These are phyloP conservation scores for Crithidia acanthocephali DNA, from an alignment of 208 protist species.

Conservation along the genomic window DNA sequence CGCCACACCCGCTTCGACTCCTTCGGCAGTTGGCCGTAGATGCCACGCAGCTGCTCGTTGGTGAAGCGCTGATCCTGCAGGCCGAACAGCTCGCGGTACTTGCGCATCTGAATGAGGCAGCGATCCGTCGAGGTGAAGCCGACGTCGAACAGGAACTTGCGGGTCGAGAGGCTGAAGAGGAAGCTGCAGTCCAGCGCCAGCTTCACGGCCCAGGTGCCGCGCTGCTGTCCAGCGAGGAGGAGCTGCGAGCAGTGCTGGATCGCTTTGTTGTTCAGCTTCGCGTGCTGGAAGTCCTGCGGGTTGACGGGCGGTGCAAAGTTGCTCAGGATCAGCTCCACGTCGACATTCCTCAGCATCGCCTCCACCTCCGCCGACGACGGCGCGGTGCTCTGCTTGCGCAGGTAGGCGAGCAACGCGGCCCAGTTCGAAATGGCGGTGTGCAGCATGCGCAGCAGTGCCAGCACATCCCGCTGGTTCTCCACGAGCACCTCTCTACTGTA, in stretches of 20 bases:
- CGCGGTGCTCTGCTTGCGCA: conserved; percentile 11
- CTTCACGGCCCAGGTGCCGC: conserved; percentile 77
- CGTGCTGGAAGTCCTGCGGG: conserved; percentile 64
- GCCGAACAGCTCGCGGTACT: conserved; percentile 33
- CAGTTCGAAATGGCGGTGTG: conserved; percentile 57
- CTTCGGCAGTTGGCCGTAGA: conserved; percentile 32
- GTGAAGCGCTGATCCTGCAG: conserved; percentile 23
- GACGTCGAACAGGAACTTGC: conserved; percentile 84
- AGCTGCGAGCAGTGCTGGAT: conserved; percentile 78
- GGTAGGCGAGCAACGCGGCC: conserved; percentile 40
- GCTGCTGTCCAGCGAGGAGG: conserved; percentile 76
- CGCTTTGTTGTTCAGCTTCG: conserved; percentile 85
- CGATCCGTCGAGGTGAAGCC: conserved; percentile 52
- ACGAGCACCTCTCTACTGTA: conserved; percentile 63
- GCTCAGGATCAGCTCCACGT: conserved; percentile 6
- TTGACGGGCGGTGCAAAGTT: conserved; percentile 46
- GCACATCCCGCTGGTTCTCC: conserved; percentile 56
- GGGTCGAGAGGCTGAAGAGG: conserved; percentile 74
- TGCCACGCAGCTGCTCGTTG: conserved; percentile 21
- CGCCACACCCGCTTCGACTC: conserved; percentile 62
- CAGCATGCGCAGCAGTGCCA: conserved; percentile 64
- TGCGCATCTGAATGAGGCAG: conserved; percentile 33
- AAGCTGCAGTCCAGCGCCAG: conserved; percentile 83
- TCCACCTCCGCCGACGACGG: neutral
- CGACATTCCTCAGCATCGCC: conserved; percentile 1